phyloP scores from a whole-genome alignment of 2,329 filamentous ascomycete genomes.

The Gnomoniopsis smithogilvyi region DNA sequence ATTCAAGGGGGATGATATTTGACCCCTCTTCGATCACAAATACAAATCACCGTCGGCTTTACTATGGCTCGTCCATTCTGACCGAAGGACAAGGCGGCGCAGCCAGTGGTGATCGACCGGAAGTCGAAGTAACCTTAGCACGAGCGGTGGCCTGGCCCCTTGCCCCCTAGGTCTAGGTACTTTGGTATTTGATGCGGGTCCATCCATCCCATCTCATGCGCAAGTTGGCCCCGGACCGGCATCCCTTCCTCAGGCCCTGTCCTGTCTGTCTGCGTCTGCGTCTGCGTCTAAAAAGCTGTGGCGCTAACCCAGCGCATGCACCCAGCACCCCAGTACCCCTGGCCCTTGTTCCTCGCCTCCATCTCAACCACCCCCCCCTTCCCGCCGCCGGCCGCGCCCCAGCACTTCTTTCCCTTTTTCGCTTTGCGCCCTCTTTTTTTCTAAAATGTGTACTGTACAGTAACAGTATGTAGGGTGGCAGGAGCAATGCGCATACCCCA shows the following conservation, averaged over 20 bases:
- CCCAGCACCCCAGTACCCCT: not conserved
- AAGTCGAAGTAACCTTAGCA: slow-evolving; percentile 14
- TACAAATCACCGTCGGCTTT: slow-evolving; percentile 15
- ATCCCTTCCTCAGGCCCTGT: slow-evolving; percentile 1
- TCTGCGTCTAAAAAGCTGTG: not conserved
- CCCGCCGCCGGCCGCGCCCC: no score
- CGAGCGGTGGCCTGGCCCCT: not conserved
- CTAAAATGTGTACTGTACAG: no score
- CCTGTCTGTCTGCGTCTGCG: slow-evolving; percentile 2
- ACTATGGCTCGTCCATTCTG: slow-evolving; percentile 13
- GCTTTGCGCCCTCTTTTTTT: no score
- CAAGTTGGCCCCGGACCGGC: not conserved
- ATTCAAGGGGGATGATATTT: not conserved
- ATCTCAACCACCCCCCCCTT: no score
- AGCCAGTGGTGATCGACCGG: slow-evolving; percentile 16
- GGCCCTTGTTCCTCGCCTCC: not conserved
- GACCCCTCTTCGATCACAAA: not conserved
- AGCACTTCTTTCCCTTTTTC: no score
- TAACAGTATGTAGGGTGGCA: no score
- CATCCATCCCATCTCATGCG: not conserved
- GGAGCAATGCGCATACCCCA: no score
- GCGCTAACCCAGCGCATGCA: not conserved
- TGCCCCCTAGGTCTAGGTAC: not conserved
- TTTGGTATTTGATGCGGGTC: not conserved
- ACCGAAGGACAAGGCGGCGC: slow-evolving; percentile 16